Evolutionary conservation across 106 monocot species (phyloP).

Genomic region (Chionographis japonica): DNA sequence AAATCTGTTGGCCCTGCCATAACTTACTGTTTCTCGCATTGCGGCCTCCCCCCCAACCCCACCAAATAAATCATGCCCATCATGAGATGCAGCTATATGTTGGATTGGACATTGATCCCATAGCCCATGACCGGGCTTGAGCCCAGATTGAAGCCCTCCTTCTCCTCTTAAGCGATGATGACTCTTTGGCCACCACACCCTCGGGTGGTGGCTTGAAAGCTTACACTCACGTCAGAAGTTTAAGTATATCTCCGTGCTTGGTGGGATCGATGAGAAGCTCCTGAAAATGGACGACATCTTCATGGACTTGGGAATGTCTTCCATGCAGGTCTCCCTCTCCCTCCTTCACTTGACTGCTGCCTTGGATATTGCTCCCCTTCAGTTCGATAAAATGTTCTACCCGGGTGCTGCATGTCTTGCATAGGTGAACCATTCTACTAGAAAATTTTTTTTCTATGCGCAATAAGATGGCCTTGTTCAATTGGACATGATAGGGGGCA

Average conservation of each 20-base stretch:
- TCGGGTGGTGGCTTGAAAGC: conserved; percentile 27
- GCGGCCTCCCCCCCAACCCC: too few relatives aligned
- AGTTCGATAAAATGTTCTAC: conserved; percentile 16
- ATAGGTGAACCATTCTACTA: conserved; percentile 54
- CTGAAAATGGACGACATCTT: conserved; percentile 60
- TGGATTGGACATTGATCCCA: conserved; percentile 78
- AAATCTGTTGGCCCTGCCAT: background rate
- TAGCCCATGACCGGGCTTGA: conserved; percentile 42
- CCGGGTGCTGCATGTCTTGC: background rate
- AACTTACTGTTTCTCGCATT: too few relatives aligned
- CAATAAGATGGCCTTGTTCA: too few relatives aligned
- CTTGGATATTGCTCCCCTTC: too few relatives aligned
- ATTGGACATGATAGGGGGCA: too few relatives aligned
- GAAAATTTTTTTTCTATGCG: conserved; percentile 97
- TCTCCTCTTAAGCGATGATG: too few relatives aligned
- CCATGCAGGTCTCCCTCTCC: too few relatives aligned
- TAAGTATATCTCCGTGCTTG: conserved; percentile 70
- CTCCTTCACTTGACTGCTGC: too few relatives aligned
- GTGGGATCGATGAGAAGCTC: conserved; percentile 23
- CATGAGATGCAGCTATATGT: conserved; percentile 67
- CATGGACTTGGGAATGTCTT: conserved; percentile 90
- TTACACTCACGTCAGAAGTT: conserved; percentile 56
- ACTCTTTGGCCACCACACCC: background rate
- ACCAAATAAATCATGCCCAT: conserved; percentile 68
- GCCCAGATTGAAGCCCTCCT: conserved; percentile 29